Evolutionary conservation across 148 eudicot species (phyloP), one percentile per base, ranked within the genome.

Genomic region (Nepenthes gracilis): DNA sequence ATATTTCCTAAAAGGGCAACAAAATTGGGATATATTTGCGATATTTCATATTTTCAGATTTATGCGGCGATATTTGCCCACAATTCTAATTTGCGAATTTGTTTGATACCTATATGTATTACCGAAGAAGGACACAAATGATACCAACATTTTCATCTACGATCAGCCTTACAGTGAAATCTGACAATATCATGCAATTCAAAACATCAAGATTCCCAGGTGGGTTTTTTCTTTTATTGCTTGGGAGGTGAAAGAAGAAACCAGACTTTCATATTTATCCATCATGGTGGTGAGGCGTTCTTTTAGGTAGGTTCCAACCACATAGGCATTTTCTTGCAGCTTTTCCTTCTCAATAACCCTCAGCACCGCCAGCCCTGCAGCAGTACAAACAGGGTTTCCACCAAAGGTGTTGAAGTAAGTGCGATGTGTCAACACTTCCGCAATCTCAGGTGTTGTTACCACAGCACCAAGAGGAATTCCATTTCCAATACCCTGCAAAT

Each of bases 391-490:
- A 48, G 99, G 99, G 64, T 93, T 93, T 67, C 99, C 99, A 59
- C 99, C 99, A 69, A 93, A 93, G 40, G 99, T 93, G 43, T 93
- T 93, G 77, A 93, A 93, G 71, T 93, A 93, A 67, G 70, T 84
- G 13, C 99, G 77, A 7, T 80, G 83, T 9, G 92, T 77, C 78
- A 93, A 77, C 34, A 84, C 95, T 70, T 83, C 74, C 5, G 99
- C 99, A 36, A 93, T 86, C 78, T 84, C 92, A 54, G 96, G 97
- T 37, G 99, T 93, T 57, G 99, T 93, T 35, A 93, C 91, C 61
- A 93, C 96, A 12, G 99, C 99, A 55, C 96, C 99, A 47, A 93
- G 95, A 35, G 99, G 99, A 49, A 89, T 79, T 43, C 96, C 99
- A 64, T 93, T 93, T 47, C 99, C 99, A 69, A 93, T 93, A 60